Evolutionary conservation across 495 filamentous ascomycete genomes (phyloP), one percentile per base, ranked within the genome.

Genomic region (Delitschia confertaspora): DNA sequence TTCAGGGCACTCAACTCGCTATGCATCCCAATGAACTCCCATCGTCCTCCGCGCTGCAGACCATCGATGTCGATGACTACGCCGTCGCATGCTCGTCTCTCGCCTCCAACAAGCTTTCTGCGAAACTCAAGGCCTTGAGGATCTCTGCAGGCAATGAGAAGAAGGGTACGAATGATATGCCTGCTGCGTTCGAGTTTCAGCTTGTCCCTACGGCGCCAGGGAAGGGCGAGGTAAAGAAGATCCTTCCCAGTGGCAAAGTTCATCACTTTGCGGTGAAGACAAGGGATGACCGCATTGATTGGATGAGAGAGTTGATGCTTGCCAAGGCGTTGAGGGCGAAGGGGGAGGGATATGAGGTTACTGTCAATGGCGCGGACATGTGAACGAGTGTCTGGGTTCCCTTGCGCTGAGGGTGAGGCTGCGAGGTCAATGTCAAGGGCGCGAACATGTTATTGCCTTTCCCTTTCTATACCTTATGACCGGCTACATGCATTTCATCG

Each of bases 251-350:
- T 24, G 73, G 71, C 39, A 95, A 94, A 73, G 76, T 78, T n/a
- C 89, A 98, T 56, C 85, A 95, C 56, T 96, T 98, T 54, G 84
- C 89, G 0, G 89, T 95, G 42, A 81, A 82, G 61, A 75, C 70
- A 41, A 71, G 86, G 0, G 86, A 96, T 45, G 83, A 95, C 60
- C 73, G 91, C 22, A 95, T 95, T 45, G 89, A 94, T 51, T 98
- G 91, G 91, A 95, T 95, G 91, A 69, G 91, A 2, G 88, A 95
- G 71, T 63, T 98, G 37, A 95, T 98, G 91, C 76, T 98, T 17
- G 88, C 89, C 3, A 94, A 88, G 61, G 88, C 89, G 16, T 65
- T 87, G 43, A 80, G 76, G 67, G 82, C 84, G 57, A 85, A 86
- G 66, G 78, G 80, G 11, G 78, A 82, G 49, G 88, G 88, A 6